Conservation (phyloP, 1,284 basidiomycete genomes). For the Ganoderma leucocontextum region DNA sequence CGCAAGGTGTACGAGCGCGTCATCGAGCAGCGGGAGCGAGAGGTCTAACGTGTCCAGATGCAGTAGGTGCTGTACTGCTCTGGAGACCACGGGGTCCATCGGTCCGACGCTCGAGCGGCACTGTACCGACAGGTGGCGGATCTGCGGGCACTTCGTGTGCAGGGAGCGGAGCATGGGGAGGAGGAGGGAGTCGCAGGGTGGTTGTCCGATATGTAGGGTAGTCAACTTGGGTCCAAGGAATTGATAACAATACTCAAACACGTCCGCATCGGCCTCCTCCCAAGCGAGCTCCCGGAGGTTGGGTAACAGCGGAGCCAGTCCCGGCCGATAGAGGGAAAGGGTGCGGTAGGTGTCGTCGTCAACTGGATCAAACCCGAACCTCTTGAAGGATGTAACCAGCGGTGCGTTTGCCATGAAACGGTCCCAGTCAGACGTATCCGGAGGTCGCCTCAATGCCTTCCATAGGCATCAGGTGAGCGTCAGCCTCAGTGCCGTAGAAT, state of each 20-base stretch:
- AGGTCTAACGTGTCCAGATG: constrained; percentile 30
- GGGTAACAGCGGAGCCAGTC: constrained; percentile 20
- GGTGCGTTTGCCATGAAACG: constrained; percentile 25
- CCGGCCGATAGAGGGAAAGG: constrained; percentile 29
- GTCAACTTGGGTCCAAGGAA: constrained; percentile 28
- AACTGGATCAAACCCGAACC: constrained; percentile 27
- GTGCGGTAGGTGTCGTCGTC: constrained; percentile 32
- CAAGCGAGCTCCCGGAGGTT: constrained; percentile 31
- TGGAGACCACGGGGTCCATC: constrained; percentile 25
- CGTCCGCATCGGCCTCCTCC: constrained; percentile 33
- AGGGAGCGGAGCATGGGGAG: constrained; percentile 30
- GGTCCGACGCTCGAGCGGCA: constrained; percentile 29
- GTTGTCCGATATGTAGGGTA: constrained; percentile 30
- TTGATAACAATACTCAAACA: constrained; percentile 32
- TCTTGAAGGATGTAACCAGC: constrained; percentile 30
- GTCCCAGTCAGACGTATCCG: constrained; percentile 26
- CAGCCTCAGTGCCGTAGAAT: constrained; percentile 2
- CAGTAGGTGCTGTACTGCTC: constrained; percentile 20
- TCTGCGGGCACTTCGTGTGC: constrained; percentile 24
- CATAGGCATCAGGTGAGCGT: neutral
- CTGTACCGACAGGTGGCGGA: constrained; percentile 30
- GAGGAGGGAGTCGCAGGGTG: constrained; percentile 30
- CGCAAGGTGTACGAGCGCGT: constrained; percentile 27
- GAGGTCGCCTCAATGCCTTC: constrained; percentile 29
- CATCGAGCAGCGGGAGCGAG: constrained; percentile 25